Evolutionary conservation across 768 basidiomycete genomes (phyloP), one percentile per base, ranked within the genome.

Genomic region (Candolleomyces efflorescens): DNA sequence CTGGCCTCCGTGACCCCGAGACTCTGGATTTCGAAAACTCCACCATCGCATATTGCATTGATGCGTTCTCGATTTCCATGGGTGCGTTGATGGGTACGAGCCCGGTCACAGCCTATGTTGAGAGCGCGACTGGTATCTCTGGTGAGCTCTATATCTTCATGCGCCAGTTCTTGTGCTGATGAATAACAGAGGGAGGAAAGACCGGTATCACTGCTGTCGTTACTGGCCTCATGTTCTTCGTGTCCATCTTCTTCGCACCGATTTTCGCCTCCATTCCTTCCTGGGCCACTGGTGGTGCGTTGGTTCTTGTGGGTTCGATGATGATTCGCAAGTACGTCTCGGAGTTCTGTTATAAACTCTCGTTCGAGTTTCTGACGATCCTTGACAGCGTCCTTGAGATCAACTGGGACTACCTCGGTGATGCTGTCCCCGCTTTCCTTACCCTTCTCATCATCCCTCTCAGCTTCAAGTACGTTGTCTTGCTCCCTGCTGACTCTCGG

Each of bases 401-500:
- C 70, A 94, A 94, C 71, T 94, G 92, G 92, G 79, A 87, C 65
- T 94, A 92, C 67, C 79, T 90, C 20, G 92, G 92, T 7, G 91
- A 94, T 65, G 82, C 87, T n/a, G 82, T 94, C 0, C 92, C 92
- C 12, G 90, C 92, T 0, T 93, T 94, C 78, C 71, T 94, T 49
- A 89, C 88, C 0, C 74, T 94, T 58, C 77, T 94, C 51, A 80
- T 90, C 54, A 93, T 93, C 58, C 89, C 89, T 10, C 71, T 90
- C 18, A 83, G 87, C 13, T 89, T 84, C 79, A 91, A 91, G 87
- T 89, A 57, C 61, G 81, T 71, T 11, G 53, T 27, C 9, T 3
- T 27, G 3, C 43, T 51, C 26, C 39, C 11, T 36, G 24, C 37
- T 9, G 6, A 3, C 15, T 18, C 26, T 50, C 4, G 22, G 7